A percentile compares a stretch with the other conserved stretches of the same genome.
Conservation (phyloP, 2,329 filamentous ascomycete species). For the Colletotrichum orbiculare region DNA sequence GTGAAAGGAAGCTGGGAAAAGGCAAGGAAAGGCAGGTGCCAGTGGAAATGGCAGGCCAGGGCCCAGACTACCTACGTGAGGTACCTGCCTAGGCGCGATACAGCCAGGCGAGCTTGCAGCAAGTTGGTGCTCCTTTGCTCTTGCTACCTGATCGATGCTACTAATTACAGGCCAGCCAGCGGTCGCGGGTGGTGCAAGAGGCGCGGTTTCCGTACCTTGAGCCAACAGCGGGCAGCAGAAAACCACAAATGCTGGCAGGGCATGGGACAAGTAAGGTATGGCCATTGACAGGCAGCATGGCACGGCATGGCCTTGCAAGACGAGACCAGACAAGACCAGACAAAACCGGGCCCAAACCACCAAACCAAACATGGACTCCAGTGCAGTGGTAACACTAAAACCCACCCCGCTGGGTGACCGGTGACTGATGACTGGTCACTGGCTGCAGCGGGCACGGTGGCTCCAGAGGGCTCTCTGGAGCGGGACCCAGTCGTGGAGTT, state of each 20-base stretch:
- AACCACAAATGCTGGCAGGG: not conserved
- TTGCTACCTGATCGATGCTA: no score
- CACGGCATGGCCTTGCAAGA: no score
- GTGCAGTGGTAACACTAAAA: constrained; percentile 35
- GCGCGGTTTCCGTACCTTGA: not conserved
- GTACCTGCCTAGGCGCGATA: not conserved
- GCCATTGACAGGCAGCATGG: no score
- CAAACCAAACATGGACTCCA: constrained; percentile 31
- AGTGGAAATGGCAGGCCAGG: not conserved
- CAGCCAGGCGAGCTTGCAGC: not conserved
- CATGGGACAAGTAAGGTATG: no score
- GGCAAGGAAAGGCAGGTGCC: constrained; percentile 11
- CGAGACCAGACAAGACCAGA: not conserved
- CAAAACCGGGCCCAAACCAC: not conserved
- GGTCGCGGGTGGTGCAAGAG: no score
- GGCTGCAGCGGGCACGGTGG: constrained; percentile 24
- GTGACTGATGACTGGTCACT: constrained; percentile 27
- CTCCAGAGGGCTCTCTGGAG: constrained; percentile 23
- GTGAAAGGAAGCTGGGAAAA: no score
- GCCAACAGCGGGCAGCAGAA: constrained; percentile 9
- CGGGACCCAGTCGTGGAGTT: not conserved
- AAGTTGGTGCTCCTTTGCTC: not conserved
- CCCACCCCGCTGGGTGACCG: constrained; percentile 31
- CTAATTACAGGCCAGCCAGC: no score
- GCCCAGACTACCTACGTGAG: not conserved